Conservation (phyloP, 495 filamentous ascomycete genomes). For the Xylaria castorea region DNA sequence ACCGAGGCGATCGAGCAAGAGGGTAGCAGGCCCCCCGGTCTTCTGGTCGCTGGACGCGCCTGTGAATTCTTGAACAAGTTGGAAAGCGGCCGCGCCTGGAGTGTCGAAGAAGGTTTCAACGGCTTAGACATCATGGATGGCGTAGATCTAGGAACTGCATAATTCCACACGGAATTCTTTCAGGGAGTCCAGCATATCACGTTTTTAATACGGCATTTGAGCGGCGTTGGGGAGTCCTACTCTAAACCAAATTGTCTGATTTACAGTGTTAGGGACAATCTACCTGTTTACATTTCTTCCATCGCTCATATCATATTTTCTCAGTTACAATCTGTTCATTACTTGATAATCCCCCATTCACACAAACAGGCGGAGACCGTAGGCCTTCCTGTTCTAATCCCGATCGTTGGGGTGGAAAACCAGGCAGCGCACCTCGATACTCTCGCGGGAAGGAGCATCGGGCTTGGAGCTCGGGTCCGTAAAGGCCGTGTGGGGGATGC, state of each 20-base stretch:
- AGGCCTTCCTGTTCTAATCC: constrained; percentile 19
- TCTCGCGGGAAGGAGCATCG: constrained; percentile 59
- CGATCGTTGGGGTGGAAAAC: constrained; percentile 54
- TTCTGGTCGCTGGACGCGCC: constrained; percentile 85
- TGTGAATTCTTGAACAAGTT: constrained; percentile 76
- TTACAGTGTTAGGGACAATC: constrained; percentile 22
- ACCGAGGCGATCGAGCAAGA: constrained; percentile 85
- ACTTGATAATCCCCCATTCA: background rate
- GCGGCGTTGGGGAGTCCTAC: background rate
- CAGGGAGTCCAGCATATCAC: background rate
- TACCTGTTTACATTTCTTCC: constrained; percentile 5
- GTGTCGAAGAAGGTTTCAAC: constrained; percentile 87
- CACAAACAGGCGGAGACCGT: background rate
- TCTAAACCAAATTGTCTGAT: constrained; percentile 11
- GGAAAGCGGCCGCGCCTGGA: constrained; percentile 68
- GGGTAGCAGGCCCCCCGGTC: constrained; percentile 85
- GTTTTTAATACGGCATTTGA: background rate
- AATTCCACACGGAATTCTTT: background rate
- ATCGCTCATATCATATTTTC: background rate
- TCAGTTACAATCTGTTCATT: background rate
- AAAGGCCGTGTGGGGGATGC: constrained; percentile 72
- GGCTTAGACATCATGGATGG: constrained; percentile 60
- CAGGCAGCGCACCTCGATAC: constrained; percentile 67
- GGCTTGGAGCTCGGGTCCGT: constrained; percentile 57
- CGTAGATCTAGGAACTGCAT: constrained; percentile 31